A percentile compares a stretch with the other conserved stretches of the same genome.
Evolutionary conservation across 257 asterid genomes (phyloP).

Genomic region (Jaltomata sinuosa): DNA sequence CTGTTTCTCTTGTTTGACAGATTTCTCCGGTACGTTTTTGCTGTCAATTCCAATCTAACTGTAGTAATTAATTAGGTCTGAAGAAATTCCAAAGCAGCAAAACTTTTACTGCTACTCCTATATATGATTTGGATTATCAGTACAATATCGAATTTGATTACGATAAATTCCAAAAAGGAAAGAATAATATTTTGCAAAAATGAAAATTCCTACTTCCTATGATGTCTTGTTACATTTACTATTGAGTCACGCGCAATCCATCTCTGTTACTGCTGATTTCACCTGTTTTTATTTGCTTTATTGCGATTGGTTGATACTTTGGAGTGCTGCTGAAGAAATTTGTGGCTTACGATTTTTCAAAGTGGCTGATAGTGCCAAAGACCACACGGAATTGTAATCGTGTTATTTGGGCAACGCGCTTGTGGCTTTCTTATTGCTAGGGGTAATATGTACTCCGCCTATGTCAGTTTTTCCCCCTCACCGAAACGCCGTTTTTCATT

Average conservation of each 20-base stretch:
- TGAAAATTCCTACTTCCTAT: not conserved
- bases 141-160: not conserved
- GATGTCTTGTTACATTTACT: not conserved
- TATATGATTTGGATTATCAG: not conserved
- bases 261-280: not conserved
- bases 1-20: not conserved
- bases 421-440: not conserved
- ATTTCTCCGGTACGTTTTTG: not conserved
- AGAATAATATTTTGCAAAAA: not conserved
- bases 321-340: not conserved
- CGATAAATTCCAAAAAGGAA: not conserved
- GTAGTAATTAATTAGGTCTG: not conserved
- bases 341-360: not conserved
- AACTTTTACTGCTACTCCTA: not conserved
- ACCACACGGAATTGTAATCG: not conserved
- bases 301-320: not conserved
- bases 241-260: not conserved
- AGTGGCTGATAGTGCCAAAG: not conserved
- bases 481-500: not conserved
- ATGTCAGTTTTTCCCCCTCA: not conserved
- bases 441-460: not conserved
- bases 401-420: not conserved
- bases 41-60: not conserved
- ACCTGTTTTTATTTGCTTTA: not conserved
- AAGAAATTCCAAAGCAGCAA: not conserved